Evolutionary conservation across 805 yeast species (phyloP).

Genomic region (Ogataea paraovalis): DNA sequence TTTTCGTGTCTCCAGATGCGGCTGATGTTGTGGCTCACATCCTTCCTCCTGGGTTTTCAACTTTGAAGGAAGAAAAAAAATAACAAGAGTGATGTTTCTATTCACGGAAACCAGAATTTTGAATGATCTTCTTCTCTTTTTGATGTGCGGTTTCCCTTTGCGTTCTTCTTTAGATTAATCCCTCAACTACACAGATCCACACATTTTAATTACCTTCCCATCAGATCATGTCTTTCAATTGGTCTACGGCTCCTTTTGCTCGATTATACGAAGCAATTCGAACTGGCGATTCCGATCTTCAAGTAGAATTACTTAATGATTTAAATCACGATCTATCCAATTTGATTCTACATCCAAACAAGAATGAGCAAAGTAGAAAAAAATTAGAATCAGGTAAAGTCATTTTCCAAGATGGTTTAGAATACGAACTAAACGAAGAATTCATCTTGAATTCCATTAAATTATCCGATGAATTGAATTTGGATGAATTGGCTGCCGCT

Average conservation of each 20-base stretch:
- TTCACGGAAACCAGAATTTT: no score
- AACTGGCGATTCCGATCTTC: constrained; percentile 19
- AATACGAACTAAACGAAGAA: constrained; percentile 58
- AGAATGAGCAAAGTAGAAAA: constrained; percentile 44
- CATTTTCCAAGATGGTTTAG: constrained; percentile 50
- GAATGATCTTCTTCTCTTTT: no score
- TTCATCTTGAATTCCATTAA: constrained; percentile 58
- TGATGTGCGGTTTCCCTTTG: no score
- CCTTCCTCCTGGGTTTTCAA: no score
- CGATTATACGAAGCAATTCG: constrained; percentile 46
- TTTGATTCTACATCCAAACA: constrained; percentile 39
- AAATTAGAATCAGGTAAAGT: constrained; percentile 45
- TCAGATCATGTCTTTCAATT: constrained; percentile 18
- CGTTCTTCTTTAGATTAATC: no score
- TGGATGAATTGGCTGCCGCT: constrained; percentile 77
- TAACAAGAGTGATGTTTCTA: no score
- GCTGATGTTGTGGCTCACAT: no score
- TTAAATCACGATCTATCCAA: constrained; percentile 43
- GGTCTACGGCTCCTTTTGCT: constrained; percentile 41
- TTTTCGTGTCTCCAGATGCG: no score
- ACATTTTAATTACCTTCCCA: no score
- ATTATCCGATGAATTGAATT: constrained; percentile 59
- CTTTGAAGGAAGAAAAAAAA: no score
- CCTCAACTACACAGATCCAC: no score
- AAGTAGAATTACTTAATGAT: constrained; percentile 13